Percentiles rank a stretch among this genome's conserved stretches.
Conservation (phyloP, 148 eudicot genomes). For the Nepenthes gracilis region DNA sequence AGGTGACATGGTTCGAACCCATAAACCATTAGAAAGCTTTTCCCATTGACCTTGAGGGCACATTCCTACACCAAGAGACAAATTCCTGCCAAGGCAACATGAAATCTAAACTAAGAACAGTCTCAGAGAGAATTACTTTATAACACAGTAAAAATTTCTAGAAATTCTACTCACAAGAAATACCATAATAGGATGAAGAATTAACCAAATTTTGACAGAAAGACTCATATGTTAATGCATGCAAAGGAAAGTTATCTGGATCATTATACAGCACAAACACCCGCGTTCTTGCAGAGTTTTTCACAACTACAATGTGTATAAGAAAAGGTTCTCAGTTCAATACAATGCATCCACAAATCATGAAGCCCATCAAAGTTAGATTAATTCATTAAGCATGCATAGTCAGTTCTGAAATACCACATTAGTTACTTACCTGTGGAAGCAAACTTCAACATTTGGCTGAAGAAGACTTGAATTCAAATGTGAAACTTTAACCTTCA, state of each 20-base stretch:
- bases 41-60: slow-evolving; percentile 79
- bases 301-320: no score
- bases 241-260: no score
- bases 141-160: not conserved
- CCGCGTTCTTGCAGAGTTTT: no score
- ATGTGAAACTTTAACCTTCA: slow-evolving; percentile 50
- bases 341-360: not conserved
- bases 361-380: not conserved
- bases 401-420: not conserved
- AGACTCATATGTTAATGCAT: no score
- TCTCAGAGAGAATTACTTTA: not conserved
- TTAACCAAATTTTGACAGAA: no score
- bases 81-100: slow-evolving; percentile 42
- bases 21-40: slow-evolving; percentile 53
- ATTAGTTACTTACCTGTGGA: slow-evolving; percentile 58
- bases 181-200: no score
- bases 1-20: slow-evolving; percentile 82
- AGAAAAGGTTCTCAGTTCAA: not conserved
- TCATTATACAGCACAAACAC: no score
- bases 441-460: slow-evolving; percentile 62
- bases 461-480: slow-evolving; percentile 30
- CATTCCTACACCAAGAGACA: slow-evolving; percentile 76
- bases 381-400: not conserved
- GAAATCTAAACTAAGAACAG: not conserved
- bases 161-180: not conserved